These are phyloP conservation scores for Melampsora larici-populina DNA, from an alignment of 1,284 basidiomycete species.

Conservation along the genomic window DNA sequence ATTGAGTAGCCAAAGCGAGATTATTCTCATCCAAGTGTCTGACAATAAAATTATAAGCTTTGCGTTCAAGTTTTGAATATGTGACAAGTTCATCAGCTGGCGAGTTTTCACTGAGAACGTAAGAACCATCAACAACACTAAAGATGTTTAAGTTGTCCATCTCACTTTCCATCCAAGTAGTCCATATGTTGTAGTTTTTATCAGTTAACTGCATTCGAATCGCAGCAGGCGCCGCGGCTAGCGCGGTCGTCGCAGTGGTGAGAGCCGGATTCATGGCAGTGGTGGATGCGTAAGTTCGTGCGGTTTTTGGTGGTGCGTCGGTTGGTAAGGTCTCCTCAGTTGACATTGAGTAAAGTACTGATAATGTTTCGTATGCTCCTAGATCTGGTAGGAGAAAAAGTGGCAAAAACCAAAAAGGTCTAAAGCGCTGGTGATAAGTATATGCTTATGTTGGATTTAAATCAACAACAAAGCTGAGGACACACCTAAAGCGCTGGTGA, in stretches of 20 bases:
- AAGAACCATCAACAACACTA: not conserved
- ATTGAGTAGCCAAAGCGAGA: no score
- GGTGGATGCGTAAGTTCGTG: not conserved
- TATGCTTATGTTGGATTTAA: no score
- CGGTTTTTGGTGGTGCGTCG: no score
- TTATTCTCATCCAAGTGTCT: not conserved
- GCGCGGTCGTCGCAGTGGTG: not conserved
- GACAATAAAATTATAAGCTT: no score
- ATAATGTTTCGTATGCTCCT: not conserved
- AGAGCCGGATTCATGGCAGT: not conserved
- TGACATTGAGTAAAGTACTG: conserved; percentile 2
- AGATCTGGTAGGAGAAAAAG: no score
- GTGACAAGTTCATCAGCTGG: not conserved
- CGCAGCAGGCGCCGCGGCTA: not conserved
- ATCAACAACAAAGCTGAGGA: no score
- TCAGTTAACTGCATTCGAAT: not conserved
- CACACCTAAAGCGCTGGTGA: no score
- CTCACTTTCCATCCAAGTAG: no score
- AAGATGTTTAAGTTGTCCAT: not conserved
- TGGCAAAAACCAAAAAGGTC: no score
- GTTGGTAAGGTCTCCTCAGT: no score
- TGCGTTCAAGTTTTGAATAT: not conserved
- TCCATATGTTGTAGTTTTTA: not conserved
- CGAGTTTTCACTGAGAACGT: not conserved
- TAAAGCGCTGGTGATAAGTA: no score